A percentile compares a stretch with the other conserved stretches of the same genome.
Conservation (phyloP, 257 asterid species). For the Ophiorrhiza pumila region DNA sequence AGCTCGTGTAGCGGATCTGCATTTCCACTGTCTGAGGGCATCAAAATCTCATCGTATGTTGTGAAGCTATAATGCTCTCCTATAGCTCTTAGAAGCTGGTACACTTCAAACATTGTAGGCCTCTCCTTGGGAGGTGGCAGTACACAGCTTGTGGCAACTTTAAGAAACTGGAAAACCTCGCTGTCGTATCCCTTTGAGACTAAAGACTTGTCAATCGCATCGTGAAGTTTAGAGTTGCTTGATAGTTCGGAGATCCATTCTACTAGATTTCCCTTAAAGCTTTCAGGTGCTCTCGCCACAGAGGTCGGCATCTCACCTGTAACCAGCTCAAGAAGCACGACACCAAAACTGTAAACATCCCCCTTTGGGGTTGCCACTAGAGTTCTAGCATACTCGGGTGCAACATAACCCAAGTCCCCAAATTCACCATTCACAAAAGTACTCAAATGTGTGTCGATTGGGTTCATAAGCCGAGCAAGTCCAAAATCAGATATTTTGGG, state of each 20-base stretch:
- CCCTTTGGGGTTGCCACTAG: conserved; percentile 88
- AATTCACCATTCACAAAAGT: conserved; percentile 91
- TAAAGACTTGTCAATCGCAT: conserved; percentile 61
- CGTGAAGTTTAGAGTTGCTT: conserved; percentile 53
- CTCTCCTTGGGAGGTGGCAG: conserved; percentile 65
- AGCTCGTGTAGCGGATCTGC: conserved; percentile 55
- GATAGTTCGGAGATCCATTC: conserved; percentile 77
- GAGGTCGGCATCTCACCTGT: conserved; percentile 60
- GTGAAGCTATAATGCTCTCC: conserved; percentile 63
- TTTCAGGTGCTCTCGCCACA: conserved; percentile 62
- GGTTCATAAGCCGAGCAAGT: conserved; percentile 89
- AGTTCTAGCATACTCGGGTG: conserved; percentile 76
- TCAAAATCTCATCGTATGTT: conserved; percentile 58
- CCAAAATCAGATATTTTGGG: conserved; percentile 77
- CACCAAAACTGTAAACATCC: conserved; percentile 85
- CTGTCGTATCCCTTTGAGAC: conserved; percentile 54
- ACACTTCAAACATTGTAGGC: conserved; percentile 87
- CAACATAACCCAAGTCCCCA: conserved; percentile 87
- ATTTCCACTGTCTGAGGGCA: conserved; percentile 44
- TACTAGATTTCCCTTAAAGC: conserved; percentile 74
- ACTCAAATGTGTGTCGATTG: conserved; percentile 81
- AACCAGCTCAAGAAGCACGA: conserved; percentile 80
- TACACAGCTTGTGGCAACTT: conserved; percentile 79
- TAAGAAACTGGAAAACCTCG: conserved; percentile 75
- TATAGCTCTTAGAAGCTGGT: conserved; percentile 68